Evolutionary conservation across 108 stramenopile species (phyloP).

Genomic region (Nitzschia putrida): DNA sequence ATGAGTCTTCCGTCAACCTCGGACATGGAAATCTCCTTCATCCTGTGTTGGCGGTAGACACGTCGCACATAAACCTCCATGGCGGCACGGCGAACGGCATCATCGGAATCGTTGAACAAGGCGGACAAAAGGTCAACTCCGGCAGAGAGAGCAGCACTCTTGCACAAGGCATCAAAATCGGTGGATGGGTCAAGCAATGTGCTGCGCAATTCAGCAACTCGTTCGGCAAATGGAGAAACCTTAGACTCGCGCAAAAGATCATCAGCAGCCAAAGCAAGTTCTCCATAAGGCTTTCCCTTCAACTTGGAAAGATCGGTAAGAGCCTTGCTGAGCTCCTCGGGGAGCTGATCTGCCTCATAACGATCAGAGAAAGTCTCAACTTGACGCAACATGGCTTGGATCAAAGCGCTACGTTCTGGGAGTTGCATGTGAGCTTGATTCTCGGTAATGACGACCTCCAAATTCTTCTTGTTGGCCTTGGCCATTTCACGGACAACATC

Average conservation of each 20-base stretch:
- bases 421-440: slow-evolving; percentile 82
- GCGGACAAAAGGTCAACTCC: slow-evolving; percentile 93
- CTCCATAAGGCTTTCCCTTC: slow-evolving; percentile 83
- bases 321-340: slow-evolving; percentile 56
- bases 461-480: slow-evolving; percentile 78
- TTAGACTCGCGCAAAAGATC: slow-evolving; percentile 71
- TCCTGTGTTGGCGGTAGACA: slow-evolving; percentile 92
- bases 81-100: slow-evolving; percentile 63
- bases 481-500: slow-evolving; percentile 87
- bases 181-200: slow-evolving; percentile 66
- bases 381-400: slow-evolving; percentile 78
- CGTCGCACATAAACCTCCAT: slow-evolving; percentile 91
- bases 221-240: slow-evolving; percentile 79
- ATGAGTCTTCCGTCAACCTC: slow-evolving; percentile 69
- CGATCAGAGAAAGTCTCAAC: slow-evolving; percentile 74
- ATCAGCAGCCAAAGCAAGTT: slow-evolving; percentile 80
- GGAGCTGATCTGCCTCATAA: slow-evolving; percentile 55
- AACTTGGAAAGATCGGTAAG: slow-evolving; percentile 61
- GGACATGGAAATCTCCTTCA: slow-evolving; percentile 62
- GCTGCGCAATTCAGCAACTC: slow-evolving; percentile 75
- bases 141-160: slow-evolving; percentile 80
- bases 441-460: slow-evolving; percentile 79
- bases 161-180: slow-evolving; percentile 64
- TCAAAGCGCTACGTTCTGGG: slow-evolving; percentile 42
- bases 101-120: slow-evolving; percentile 82